Base-by-base conservation (phyloP, 1,284 basidiomycete species). In the Malassezia arunalokei region DNA sequence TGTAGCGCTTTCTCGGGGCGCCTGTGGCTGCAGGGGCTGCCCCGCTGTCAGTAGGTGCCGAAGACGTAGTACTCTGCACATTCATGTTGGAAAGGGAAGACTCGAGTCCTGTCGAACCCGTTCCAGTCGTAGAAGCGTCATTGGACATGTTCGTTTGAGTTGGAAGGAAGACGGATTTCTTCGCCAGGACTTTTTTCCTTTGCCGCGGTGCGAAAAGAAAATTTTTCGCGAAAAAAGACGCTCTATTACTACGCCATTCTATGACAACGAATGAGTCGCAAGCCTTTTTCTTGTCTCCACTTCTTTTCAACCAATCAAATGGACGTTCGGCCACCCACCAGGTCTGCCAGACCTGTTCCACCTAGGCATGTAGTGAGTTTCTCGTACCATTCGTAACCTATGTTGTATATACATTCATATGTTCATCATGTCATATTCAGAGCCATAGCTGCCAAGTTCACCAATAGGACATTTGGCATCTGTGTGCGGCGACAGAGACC, bases 81-180 rank as follows among this genome's bases (percentile, higher is more conserved):
- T 31, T 58, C 44, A 57, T 43, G 42, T 44, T 52, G 20, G 51
- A 54, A 32, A 52, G 44, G 7, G 37, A 39, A 39, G 42, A 45
- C 80, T 90, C 87, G 73, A 90, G 78, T 76, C 80, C 83, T 75
- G 80, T 76, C 74, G 77, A 77, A 75, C 81, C 65, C 51, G 60
- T 63, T 60, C 64, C 63, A 60, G 63, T 65, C 57, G 63, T 49
- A 60, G 65, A 43, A 55, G 60, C 43, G 56, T 66, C 64, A 58
- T 61, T 58, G 54, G 63, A 61, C 64, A 66, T 68, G 33, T 50
- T 65, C 11, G 33, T 30, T 28, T 6, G 32, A 40, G 39, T 56
- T 43, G 30, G 29, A 12, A 32, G 35, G 17, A 40, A n/a, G 28
- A 41, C 40, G 11, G 27, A 24, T 40, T 47, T 31, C 37, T 30